Evolutionary conservation across 208 protist genomes (phyloP), one percentile per base, ranked within the genome.

Genomic region (Trichomonas tenax): DNA sequence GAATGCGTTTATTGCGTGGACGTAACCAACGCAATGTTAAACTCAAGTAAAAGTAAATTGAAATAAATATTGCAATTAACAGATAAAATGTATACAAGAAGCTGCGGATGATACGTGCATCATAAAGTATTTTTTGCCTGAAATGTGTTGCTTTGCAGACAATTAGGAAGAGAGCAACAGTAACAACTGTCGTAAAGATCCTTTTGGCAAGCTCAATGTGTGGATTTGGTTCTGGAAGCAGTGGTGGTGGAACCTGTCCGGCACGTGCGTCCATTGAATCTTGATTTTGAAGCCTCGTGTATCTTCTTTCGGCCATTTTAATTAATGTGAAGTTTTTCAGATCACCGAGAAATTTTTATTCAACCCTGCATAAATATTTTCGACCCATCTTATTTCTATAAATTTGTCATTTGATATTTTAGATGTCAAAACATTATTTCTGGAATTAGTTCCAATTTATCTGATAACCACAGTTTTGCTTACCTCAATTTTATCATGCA

Each of bases 111-210:
- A 93, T 93, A 58, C 86, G 6, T 34, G 44, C 86, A 51, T 93
- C 86, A 38, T 93, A 51, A 0, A 93, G 31, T 4, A 93, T 51
- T 93, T 93, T 93, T 93, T 93, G 86, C 26, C 86, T 3, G 36
- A 93, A 93, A 51, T 93, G 86, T 31, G 86, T 93, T 23, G 44
- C 14, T 51, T 93, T 93, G 86, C 86, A 93, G 17, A 93, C 44
- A 51, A 58, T 21, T 38, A 93, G 17, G 26, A 93, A 93, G 0
- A 51, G 26, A 34, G 6, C 44, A 34, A 40, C 36, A 23, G 36
- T 9, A 38, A 93, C 0, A 38, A 93, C 45, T 51, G 86, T 93
- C 11, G 0, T 21, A 17, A 93, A n/a, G 9, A 93, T 51, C 51
- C 86, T 41, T 46, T 44, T n/a, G 6, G 21, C 40, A 0, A 26